phyloP scores from a whole-genome alignment of 225 moss, liverwort and hornwort species.

The Ulota crispa region DNA sequence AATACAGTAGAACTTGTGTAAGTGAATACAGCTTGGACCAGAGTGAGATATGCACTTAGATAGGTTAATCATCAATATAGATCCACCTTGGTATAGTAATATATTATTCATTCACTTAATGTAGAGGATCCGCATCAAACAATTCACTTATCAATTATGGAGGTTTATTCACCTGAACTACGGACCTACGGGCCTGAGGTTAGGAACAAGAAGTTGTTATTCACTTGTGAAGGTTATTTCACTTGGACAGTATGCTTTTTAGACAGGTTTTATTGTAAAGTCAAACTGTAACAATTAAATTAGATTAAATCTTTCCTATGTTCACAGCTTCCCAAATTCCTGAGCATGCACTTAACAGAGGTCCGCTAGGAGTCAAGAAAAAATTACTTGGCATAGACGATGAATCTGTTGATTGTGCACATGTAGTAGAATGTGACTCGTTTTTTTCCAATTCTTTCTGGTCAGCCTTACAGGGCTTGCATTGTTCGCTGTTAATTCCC shows the following conservation, averaged over 20 bases:
- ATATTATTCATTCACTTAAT: no score
- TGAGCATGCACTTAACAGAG: not conserved
- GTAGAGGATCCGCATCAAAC: no score
- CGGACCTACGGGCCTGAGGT: no score
- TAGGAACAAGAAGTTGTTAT: no score
- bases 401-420: not conserved
- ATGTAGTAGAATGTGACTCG: not conserved
- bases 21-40: no score
- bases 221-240: no score
- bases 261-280: not conserved
- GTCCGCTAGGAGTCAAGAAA: not conserved
- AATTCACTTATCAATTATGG: no score
- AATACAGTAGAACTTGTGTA: not conserved
- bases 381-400: not conserved
- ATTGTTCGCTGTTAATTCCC: conserved; percentile 1
- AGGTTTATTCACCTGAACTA: no score
- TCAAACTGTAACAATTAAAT: not conserved
- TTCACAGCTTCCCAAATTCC: not conserved
- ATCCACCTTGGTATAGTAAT: no score
- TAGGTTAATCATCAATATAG: no score
- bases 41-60: no score
- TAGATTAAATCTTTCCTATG: not conserved
- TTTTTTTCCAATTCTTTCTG: not conserved
- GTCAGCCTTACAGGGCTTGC: not conserved
- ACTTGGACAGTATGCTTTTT: no score